Evolutionary conservation across 345 rosid genomes (phyloP), one percentile per base, ranked within the genome.

Genomic region (Kernera saxatilis): DNA sequence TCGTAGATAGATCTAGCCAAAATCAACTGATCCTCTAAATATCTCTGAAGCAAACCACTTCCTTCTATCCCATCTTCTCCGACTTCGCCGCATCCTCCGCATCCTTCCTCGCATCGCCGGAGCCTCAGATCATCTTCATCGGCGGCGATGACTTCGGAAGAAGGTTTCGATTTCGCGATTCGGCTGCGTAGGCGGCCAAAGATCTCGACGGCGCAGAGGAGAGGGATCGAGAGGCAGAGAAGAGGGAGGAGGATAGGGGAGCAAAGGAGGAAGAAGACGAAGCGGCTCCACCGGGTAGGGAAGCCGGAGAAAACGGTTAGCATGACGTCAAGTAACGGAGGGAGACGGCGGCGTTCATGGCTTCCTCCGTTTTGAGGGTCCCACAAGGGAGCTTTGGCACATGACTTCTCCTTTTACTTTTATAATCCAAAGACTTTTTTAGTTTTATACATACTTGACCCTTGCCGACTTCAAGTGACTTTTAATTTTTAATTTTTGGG

Each of bases 11-110:
- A 79, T 74, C 78, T 82, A 21, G 82, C 88, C 21, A 87, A 80
- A 17, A 64, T 27, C 71, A 87, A 33, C 71, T 88, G 90, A 83
- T 88, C 90, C 61, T 85, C 93, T 56, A 88, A 74, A 76, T 88
- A 88, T 76, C 90, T 82, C 37, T 82, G 83, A 48, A 85, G 83
- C 66, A 88, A 54, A 44, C 84, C 81, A 8, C 76, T 64, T 69
- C 70, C 86, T 26, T 51, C 55, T 9, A 25, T 81, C 37, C 67
- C 81, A 27, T 46, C 50, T 10, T 59, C 85, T 26, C 53, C 51
- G 5, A 46, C 83, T 32, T 58, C 71, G 0, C 36, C 69, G 70
- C 76, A 53, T 21, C 44, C 78, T 26, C 56, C 80, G 4, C 14
- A 84, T 10, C 90, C 92, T 61, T 83, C 92, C 55, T 85, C 87